phyloP scores from a whole-genome alignment of 2,329 filamentous ascomycete genomes.

The Trichoderma koningii region DNA sequence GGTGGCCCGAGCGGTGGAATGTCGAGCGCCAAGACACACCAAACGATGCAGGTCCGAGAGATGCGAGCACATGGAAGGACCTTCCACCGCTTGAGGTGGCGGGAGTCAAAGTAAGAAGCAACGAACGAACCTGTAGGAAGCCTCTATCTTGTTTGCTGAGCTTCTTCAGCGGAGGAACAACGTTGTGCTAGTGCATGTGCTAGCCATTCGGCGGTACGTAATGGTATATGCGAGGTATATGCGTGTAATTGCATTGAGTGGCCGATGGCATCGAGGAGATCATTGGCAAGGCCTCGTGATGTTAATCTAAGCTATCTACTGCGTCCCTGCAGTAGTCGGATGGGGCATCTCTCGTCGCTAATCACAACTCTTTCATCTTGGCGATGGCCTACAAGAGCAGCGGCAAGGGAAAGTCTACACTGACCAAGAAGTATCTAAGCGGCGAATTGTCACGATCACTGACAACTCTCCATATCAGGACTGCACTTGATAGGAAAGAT shows the following conservation, averaged over 20 bases:
- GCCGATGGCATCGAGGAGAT: not conserved
- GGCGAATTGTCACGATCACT: too few species aligned
- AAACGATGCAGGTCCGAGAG: constrained; percentile 11
- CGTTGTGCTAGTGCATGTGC: too few species aligned
- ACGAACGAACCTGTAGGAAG: not conserved
- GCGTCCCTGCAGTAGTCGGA: not conserved
- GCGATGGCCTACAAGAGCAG: not conserved
- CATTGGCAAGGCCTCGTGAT: constrained; percentile 1
- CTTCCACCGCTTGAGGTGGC: not conserved
- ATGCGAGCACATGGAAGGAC: not conserved
- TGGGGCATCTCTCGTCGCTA: constrained; percentile 6
- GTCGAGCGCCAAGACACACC: constrained; percentile 17
- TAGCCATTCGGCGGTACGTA: not conserved
- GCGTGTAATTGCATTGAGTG: not conserved
- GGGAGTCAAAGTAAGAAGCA: not conserved
- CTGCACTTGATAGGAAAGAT: too few species aligned
- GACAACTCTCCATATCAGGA: too few species aligned
- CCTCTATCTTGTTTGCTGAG: too few species aligned
- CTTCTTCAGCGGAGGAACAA: too few species aligned
- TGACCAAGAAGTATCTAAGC: too few species aligned
- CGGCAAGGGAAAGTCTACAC: too few species aligned
- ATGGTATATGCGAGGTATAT: not conserved
- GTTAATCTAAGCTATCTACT: not conserved
- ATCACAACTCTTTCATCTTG: constrained; percentile 8
- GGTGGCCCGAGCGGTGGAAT: constrained; percentile 12